phyloP scores from a whole-genome alignment of 2,329 filamentous ascomycete genomes.

The Xylaria sp. region DNA sequence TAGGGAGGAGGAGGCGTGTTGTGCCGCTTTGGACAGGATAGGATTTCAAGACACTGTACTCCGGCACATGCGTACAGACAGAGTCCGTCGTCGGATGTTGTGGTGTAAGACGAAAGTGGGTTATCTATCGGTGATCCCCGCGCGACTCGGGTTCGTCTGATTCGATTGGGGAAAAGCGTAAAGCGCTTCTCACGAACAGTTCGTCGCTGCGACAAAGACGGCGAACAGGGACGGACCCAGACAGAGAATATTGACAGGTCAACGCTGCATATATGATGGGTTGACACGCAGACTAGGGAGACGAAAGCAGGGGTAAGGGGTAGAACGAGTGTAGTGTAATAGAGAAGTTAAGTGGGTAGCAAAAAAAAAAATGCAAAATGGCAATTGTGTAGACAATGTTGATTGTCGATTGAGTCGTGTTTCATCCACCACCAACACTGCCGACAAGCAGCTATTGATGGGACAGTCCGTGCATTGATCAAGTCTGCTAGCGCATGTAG shows the following conservation, averaged over 20 bases:
- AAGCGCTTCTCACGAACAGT: slow-evolving; percentile 34
- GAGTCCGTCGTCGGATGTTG: slow-evolving; percentile 20
- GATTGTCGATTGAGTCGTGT: slow-evolving; percentile 29
- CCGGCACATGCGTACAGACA: slow-evolving; percentile 7
- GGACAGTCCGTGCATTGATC: neutral
- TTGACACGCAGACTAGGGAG: slow-evolving; percentile 10
- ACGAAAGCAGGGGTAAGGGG: slow-evolving; percentile 23
- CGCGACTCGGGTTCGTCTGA: slow-evolving; percentile 39
- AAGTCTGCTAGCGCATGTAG: neutral
- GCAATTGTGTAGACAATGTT: slow-evolving; percentile 8
- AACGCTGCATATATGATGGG: slow-evolving; percentile 16
- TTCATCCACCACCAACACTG: slow-evolving; percentile 9
- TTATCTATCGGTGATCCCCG: slow-evolving; percentile 40
- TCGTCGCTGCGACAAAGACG: slow-evolving; percentile 9
- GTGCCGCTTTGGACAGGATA: slow-evolving; percentile 1
- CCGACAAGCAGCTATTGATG: neutral
- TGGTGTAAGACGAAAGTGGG: slow-evolving; percentile 12
- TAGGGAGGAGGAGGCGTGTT: neutral
- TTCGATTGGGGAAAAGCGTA: slow-evolving; percentile 35
- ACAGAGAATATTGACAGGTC: neutral
- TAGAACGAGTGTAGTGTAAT: slow-evolving; percentile 2
- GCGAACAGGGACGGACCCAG: neutral
- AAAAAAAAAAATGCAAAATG: slow-evolving; percentile 5
- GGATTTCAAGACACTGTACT: neutral
- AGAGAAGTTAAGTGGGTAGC: neutral